Base-by-base conservation (phyloP, 208 protist species). In the Leishmania amazonensis region DNA sequence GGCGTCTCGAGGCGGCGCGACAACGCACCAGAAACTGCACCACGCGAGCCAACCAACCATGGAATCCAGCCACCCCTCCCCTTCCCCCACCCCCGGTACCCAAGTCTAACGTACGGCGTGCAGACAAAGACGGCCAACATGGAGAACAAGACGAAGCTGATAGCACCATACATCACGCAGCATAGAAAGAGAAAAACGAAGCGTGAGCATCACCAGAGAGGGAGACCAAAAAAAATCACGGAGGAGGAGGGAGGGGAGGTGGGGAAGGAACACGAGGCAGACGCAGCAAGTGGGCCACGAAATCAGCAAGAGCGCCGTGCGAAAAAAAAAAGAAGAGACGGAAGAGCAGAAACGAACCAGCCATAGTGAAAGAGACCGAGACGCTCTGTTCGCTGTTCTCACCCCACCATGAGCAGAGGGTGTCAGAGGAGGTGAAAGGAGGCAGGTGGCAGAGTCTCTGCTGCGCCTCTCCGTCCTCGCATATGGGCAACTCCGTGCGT, bases 301-400 rank as follows among this genome's bases (percentile, higher is more conserved):
- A n/a, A 47, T 72, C 67, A n/a, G 5, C 40, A 47, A 47, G 8
- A 72, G 28, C 67, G 40, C 17, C 1, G 21, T 3, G 40, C 19
- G 15, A 7, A 40, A 68, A 53, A 75, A 81, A 75, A 67, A 64
- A 81, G 58, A 60, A 76, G 24, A 21, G 57, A 54, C 15, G 35
- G 47, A 71, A 68, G 68, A 53, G 24, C 40, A 75, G 45, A 35
- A 49, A 57, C n/a, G 73, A 76, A 76, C 47, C 5, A 4, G 47
- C 9, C 24, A 75, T 38, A 40, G n/a, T 0, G 35, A 38, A 75
- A 62, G 73, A 58, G 19, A 47, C 35, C 31, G 53, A 24, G 35
- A 21, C 13, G 35, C n/a, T 53, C 47, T 53, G 3, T 53, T 74
- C 24, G n/a, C 24, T 24, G 15, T 9, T 38, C 8, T 1, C 13